These are phyloP conservation scores for Diaporthe caulivora DNA, from an alignment of 2,329 filamentous ascomycete genomes.

Conservation along the genomic window DNA sequence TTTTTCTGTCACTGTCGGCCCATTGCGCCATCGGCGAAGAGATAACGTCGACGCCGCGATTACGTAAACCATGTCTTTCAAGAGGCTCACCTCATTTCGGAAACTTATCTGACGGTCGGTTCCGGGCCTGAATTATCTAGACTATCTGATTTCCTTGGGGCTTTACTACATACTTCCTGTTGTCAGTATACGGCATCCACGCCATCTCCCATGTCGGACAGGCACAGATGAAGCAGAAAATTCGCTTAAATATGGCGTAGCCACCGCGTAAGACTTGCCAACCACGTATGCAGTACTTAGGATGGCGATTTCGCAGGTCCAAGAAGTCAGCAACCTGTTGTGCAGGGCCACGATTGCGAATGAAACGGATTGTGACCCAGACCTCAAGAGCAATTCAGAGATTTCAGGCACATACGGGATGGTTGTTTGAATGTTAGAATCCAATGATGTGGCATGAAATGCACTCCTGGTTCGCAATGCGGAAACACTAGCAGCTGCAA, in stretches of 20 bases:
- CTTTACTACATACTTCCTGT: neutral
- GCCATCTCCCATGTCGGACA: neutral
- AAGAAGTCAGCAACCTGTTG: neutral
- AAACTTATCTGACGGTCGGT: neutral
- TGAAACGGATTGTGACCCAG: too few species aligned
- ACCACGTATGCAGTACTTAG: neutral
- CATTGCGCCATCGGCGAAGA: slow-evolving; percentile 28
- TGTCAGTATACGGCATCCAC: neutral
- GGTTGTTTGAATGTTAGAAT: too few species aligned
- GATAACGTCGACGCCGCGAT: slow-evolving; percentile 27
- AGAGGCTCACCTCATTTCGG: neutral
- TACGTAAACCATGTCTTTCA: slow-evolving; percentile 1
- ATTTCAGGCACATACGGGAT: too few species aligned
- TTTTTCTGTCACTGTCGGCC: neutral
- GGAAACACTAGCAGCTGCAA: too few species aligned
- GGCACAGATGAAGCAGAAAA: neutral
- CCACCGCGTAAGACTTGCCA: neutral
- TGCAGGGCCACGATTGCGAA: neutral
- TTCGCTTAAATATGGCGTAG: neutral
- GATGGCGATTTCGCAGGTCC: neutral
- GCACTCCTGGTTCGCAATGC: too few species aligned
- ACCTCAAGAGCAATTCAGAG: too few species aligned
- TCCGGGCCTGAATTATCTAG: neutral
- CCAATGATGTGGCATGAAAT: too few species aligned
- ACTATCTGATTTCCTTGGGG: neutral